A percentile compares a stretch with the other conserved stretches of the same genome.
Evolutionary conservation across 2,329 filamentous ascomycete genomes (phyloP).

Genomic region (Ophiosphaerella korrae): DNA sequence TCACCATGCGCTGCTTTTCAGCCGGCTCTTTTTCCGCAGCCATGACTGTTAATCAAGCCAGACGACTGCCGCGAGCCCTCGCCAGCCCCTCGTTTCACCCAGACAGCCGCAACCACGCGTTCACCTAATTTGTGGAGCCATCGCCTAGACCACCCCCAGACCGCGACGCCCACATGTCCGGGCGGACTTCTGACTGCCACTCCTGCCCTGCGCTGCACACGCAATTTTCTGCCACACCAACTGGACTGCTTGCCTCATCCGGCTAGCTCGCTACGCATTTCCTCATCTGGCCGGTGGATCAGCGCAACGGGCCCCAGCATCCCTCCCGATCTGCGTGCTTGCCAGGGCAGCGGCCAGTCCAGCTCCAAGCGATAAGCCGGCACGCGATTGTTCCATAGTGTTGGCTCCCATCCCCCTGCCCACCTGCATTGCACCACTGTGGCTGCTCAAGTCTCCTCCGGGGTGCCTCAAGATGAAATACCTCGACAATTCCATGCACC

Average conservation of each 20-base stretch:
- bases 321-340: constrained; percentile 18
- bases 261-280: constrained; percentile 1
- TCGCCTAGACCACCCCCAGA: constrained; percentile 3
- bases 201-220: constrained; percentile 5
- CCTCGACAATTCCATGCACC: neutral
- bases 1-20: constrained; percentile 28
- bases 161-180: constrained; percentile 9
- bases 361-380: constrained; percentile 9
- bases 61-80: constrained; percentile 13
- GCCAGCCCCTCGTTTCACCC: constrained; percentile 26
- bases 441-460: constrained; percentile 17
- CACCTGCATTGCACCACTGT: constrained; percentile 25
- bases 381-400: constrained; percentile 21
- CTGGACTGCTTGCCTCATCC: neutral
- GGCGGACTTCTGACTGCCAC: constrained; percentile 8
- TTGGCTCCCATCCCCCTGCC: constrained; percentile 18
- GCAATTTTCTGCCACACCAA: neutral
- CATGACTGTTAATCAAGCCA: constrained; percentile 30
- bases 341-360: constrained; percentile 9
- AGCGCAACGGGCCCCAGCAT: constrained; percentile 7
- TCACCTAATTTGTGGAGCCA: constrained; percentile 18
- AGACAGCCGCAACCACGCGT: constrained; percentile 21
- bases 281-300: constrained; percentile 5
- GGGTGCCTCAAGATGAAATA: constrained; percentile 11
- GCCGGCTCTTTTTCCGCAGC: constrained; percentile 33